Evolutionary conservation across 805 yeast genomes (phyloP).

Genomic region (Candida krabiensis): DNA sequence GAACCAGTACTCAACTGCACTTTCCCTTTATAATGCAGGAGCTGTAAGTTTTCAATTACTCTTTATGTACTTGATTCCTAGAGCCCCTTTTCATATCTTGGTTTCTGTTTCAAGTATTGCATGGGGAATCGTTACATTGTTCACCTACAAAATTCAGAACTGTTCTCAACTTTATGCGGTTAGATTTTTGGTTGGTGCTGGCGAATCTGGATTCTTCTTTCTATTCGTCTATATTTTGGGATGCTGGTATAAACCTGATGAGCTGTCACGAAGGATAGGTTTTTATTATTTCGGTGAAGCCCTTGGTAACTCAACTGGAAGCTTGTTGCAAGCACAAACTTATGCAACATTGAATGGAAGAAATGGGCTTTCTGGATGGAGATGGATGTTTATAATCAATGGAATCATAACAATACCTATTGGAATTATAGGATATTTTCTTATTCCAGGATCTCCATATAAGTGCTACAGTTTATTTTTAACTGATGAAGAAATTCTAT

Average conservation of each 20-base stretch:
- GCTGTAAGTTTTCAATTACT: conserved; percentile 63
- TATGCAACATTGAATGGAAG: conserved; percentile 26
- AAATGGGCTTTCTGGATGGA: conserved; percentile 42
- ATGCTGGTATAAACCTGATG: conserved; percentile 56
- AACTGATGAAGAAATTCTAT: conserved; percentile 40
- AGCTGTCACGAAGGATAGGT: conserved; percentile 60
- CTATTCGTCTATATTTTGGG: conserved; percentile 61
- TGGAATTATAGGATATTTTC: conserved; percentile 42
- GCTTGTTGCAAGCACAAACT: conserved; percentile 45
- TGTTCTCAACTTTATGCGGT: conserved; percentile 55
- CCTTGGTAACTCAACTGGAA: conserved; percentile 55
- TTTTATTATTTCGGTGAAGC: conserved; percentile 63
- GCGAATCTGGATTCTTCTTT: conserved; percentile 66
- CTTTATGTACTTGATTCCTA: conserved; percentile 53
- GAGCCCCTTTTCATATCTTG: conserved; percentile 53
- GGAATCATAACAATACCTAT: conserved; percentile 39
- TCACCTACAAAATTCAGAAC: conserved; percentile 49
- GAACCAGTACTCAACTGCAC: conserved; percentile 31
- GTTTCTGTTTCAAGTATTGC: conserved; percentile 57
- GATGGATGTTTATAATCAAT: conserved; percentile 54
- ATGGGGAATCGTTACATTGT: conserved; percentile 66
- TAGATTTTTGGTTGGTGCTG: conserved; percentile 64
- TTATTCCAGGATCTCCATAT: conserved; percentile 47
- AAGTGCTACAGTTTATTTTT: conserved; percentile 40
- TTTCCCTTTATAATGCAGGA: conserved; percentile 38